These are phyloP conservation scores for Houttuynia cordata DNA, from an alignment of 164 flowering plant genomes.

Conservation along the genomic window DNA sequence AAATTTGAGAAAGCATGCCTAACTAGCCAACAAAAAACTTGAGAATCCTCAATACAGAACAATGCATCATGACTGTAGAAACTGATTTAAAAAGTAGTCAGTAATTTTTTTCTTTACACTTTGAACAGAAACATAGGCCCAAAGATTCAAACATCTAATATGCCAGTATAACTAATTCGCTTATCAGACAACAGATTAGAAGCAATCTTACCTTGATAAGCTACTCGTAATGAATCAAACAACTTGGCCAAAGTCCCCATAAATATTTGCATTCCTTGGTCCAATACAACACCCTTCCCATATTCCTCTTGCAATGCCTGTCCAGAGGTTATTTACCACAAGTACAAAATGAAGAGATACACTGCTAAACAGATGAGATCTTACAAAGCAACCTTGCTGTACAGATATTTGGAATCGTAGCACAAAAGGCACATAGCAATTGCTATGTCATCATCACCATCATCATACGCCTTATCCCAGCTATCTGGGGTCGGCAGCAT, in stretches of 20 bases:
- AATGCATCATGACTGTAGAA: background rate
- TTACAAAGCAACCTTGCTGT: too few relatives aligned
- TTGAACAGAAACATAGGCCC: too few relatives aligned
- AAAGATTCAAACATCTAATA: too few relatives aligned
- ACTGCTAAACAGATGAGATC: background rate
- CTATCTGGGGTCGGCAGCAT: too few relatives aligned
- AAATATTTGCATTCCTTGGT: constrained; percentile 48
- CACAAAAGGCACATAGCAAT: background rate
- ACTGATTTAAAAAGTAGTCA: background rate
- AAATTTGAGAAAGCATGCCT: background rate
- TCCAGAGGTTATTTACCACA: background rate
- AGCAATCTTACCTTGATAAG: constrained; percentile 40
- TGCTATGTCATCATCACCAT: too few relatives aligned
- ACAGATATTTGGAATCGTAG: too few relatives aligned
- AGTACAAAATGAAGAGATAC: background rate
- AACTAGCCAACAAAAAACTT: too few relatives aligned
- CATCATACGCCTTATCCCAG: too few relatives aligned
- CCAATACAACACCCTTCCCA: constrained; percentile 33
- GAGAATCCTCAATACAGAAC: background rate
- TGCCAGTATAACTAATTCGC: too few relatives aligned
- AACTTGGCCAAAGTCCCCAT: constrained; percentile 32
- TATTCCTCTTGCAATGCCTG: constrained; percentile 60
- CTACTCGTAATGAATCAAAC: constrained; percentile 37
- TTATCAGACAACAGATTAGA: background rate
- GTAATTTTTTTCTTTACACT: too few relatives aligned